phyloP scores from a whole-genome alignment of 2,329 filamentous ascomycete genomes.

The Cytospora leucostoma region DNA sequence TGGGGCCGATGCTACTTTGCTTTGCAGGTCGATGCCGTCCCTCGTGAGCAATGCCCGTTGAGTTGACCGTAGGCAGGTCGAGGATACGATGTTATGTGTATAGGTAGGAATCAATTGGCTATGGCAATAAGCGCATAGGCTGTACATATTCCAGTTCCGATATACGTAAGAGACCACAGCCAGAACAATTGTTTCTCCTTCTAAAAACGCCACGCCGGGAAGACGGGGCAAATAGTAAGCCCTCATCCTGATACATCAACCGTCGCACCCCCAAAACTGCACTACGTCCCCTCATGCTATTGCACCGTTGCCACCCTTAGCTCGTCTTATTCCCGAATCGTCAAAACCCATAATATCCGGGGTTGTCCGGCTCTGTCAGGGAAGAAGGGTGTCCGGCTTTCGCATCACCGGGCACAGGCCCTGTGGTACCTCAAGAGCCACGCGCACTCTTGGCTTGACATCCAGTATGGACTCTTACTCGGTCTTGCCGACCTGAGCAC shows the following conservation, averaged over 20 bases:
- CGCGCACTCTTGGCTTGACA: slow-evolving; percentile 23
- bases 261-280: background rate
- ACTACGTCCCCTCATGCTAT: slow-evolving; percentile 2
- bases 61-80: background rate
- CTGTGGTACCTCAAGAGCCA: slow-evolving; percentile 26
- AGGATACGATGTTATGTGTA: background rate
- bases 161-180: slow-evolving; percentile 3
- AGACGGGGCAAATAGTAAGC: background rate
- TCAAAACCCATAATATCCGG: background rate
- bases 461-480: slow-evolving; percentile 49
- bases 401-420: background rate
- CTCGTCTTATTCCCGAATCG: background rate
- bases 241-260: background rate
- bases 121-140: slow-evolving; percentile 8
- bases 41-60: background rate
- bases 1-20: background rate
- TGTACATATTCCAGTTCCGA: slow-evolving; percentile 9
- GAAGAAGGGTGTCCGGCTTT: slow-evolving; percentile 14
- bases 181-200: slow-evolving; percentile 9
- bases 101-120: slow-evolving; percentile 11
- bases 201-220: background rate
- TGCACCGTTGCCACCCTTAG: background rate
- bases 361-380: slow-evolving; percentile 32
- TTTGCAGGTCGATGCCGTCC: background rate
- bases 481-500: slow-evolving; percentile 81